Evolutionary conservation across 495 filamentous ascomycete genomes (phyloP), one percentile per base, ranked within the genome.

Genomic region (Xylaria bambusicola): DNA sequence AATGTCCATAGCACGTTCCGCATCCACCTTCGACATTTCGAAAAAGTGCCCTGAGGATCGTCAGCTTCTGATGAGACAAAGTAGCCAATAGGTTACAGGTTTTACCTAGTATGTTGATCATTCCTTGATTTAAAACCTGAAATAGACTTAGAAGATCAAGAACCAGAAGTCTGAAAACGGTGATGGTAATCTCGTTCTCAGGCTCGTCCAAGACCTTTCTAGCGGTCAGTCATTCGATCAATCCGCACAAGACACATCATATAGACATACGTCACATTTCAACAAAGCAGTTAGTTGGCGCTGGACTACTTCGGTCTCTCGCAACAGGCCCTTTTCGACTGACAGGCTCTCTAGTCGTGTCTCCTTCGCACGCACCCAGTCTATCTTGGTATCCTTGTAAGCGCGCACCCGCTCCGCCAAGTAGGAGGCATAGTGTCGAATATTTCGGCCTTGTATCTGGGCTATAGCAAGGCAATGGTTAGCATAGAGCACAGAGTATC

Each of bases 121-220:
- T 93, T 21, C 89, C 94, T 75, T 98, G 93, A 64, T 99, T 99
- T 80, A 97, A 87, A 35, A 96, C 90, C 62, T 94, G 90, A 73
- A 96, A 99, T 41, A 99, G 79, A 5, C 87, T 88, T 54, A 99
- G 74, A 24, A 99, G 81, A 71, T 99, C 94, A 65, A 94, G 80
- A 9, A 95, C 94, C 40, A 99, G 75, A 67, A 99, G 79, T 61
- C 94, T 82, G 64, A 99, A 99, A n/a, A 94, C 93, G 3, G 90
- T 93, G 63, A 99, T 81, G 9, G 92, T 96, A 66, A 99, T 97
- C 68, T 99, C 94, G 66, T 98, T 99, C 71, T 98, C 95, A 18
- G 89, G 86, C 62, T 98, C 94, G 56, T 89, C 86, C 66, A 98
- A 81, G 52, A 97, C 82, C 91, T 96, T 63, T 46, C 7, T 17